Evolutionary conservation across 2,329 filamentous ascomycete species (phyloP).

Genomic region (Corynespora cassiicola): DNA sequence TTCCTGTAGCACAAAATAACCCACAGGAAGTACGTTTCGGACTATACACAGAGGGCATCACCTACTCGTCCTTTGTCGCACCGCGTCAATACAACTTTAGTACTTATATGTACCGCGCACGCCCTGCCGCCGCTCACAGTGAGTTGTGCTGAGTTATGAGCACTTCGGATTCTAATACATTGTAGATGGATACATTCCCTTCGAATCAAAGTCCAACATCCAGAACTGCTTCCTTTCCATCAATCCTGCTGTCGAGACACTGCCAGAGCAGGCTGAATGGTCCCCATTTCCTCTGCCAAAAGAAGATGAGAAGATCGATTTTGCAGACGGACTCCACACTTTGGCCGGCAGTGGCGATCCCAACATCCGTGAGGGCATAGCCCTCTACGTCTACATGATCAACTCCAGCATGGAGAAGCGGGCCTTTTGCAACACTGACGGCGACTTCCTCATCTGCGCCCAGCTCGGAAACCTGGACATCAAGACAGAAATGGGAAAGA

Average conservation of each 20-base stretch:
- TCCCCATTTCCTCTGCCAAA: conserved; percentile 48
- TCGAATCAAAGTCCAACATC: conserved; percentile 41
- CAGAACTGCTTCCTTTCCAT: conserved; percentile 56
- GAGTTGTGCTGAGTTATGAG: conserved; percentile 8
- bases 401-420: conserved; percentile 55
- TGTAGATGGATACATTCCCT: conserved; percentile 32
- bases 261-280: conserved; percentile 59
- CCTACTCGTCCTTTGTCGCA: conserved; percentile 52
- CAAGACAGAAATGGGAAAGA: conserved; percentile 47
- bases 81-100: conserved; percentile 51
- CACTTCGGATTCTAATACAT: conserved; percentile 7
- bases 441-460: conserved; percentile 46
- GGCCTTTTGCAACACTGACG: conserved; percentile 55
- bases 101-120: conserved; percentile 53
- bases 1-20: conserved; percentile 51
- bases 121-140: conserved; percentile 52
- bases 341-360: conserved; percentile 59
- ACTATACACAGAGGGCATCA: conserved; percentile 55
- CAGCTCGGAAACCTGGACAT: conserved; percentile 47
- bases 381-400: conserved; percentile 57
- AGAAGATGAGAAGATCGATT: conserved; percentile 51
- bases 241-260: conserved; percentile 54
- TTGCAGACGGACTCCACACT: conserved; percentile 57
- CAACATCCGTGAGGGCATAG: conserved; percentile 57
- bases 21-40: conserved; percentile 52